Base-by-base conservation (phyloP, 2,329 filamentous ascomycete genomes). In the Aspergillus fructus region DNA sequence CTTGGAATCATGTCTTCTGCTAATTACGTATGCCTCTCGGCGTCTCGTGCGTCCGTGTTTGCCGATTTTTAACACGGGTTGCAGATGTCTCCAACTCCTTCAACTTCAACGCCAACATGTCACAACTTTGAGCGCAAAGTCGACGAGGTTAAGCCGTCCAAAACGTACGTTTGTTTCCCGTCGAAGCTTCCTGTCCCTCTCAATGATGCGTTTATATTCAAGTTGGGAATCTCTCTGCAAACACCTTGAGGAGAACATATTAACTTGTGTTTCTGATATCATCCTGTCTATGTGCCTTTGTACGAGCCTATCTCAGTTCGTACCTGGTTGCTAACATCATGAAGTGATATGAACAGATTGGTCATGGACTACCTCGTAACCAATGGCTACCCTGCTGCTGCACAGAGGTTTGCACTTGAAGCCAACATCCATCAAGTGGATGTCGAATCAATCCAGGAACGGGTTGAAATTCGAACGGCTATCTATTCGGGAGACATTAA, bases 141-240 rank as follows among this genome's bases (percentile, higher is more conserved):
- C 57, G 89, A 93, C 66, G 89, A 93, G 65, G 86, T 93, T 67
- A 93, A 91, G 71, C 86, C 91, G 49, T 89, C 90, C 34, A 99
- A 97, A 78, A 91, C 87, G 94, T 96, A 87, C 78, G 88, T 83
- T 49, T 56, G 34, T 21, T 55, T 21, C 49, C 59, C 27, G 34
- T 19, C 51, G 52, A 50, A 30, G 55, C 53, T 43, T 48, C 41
- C 52, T 11, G 41, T n/a, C 37, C 37, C n/a, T 69, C 68, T 70
- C 79, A 68, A 96, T 96, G 93, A 96, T 90, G 85, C 72, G 81
- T 83, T 85, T 66, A 58, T 74, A 83, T 88, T 90, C 88, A 96
- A 96, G 85, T 86, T 99, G 94, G 94, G 94, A 99, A 99, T 99
- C 94, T 99, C 96, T 99, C 94, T 89, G 91, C 97, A 90, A 84